Base-by-base conservation (phyloP, 179 eudicot species). In the Silene coronaria region DNA sequence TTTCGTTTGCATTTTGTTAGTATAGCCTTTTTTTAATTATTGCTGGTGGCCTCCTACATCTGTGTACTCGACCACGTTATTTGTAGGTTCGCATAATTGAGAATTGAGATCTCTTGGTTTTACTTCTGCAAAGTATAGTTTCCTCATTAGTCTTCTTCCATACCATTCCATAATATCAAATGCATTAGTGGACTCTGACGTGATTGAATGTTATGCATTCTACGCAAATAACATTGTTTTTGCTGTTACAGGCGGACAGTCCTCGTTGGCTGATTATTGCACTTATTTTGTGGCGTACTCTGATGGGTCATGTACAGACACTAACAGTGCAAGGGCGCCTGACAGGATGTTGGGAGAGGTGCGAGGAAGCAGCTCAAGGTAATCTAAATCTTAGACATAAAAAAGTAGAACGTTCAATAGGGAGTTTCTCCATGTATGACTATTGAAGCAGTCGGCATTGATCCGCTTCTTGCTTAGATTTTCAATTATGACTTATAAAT, bases 231-330 rank as follows among this genome's bases (percentile, higher is more conserved):
- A 28, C 55, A 38, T 75, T 58, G 66, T 36, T 42, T 42, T 74
- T 79, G 34, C 30, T 53, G 22, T 82, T 80, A 81, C 90, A 95
- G 99, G 99, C 60, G 97, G 99, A 26, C 99, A 95, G 84, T 95
- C 97, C n/a, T 87, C 99, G 63, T 85, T 95, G 88, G 97, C 99
- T 53, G 99, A 95, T 85, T 95, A 95, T 79, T 92, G 97, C 88
- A 89, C 99, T 66, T 95, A 92, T 80, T 95, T 82, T 80, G 95
- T 95, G 73, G 99, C 99, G 45, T 95, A 95, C 74, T 95, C 97
- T 73, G 99, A 95, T 86, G 99, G 99, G 63, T 92, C 99, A n/a
- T 95, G 99, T 75, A 90, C 91, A 57, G 93, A 95, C 80, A 87
- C 84, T 74, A 95, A 84, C 69, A 86, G 97, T 82, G 99, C 99